Base-by-base conservation (phyloP, 768 basidiomycete genomes). In the Cystobasidiopsis lactophilus region DNA sequence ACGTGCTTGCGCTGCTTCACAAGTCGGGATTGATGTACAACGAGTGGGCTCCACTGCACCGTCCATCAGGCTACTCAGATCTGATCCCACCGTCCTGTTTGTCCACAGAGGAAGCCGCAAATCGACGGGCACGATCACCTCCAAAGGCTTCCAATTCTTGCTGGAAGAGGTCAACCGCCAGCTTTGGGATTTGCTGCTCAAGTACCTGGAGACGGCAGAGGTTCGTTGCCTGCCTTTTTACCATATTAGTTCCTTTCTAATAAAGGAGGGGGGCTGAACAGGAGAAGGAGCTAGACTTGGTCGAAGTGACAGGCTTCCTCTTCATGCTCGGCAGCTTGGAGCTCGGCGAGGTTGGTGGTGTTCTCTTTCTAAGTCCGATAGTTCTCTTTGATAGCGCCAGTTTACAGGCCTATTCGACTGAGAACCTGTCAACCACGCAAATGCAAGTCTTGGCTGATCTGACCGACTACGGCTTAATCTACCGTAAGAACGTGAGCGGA, bases 311-410 rank as follows among this genome's bases (percentile, higher is more conserved):
- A 52, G 80, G 81, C 58, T 88, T 96, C 67, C 72, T 95, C 46
- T 88, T 96, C 72, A 93, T 95, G 81, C 72, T 98, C 55, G 88
- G 88, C 1, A 93, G 84, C 3, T 88, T 89, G 78, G 85, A 93
- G 63, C 76, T 96, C 5, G 88, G 88, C 44, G 73, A 79, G 59
- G 88, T 86, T 62, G 65, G 74, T 67, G 33, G n/a, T n/a, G n/a
- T n/a, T 37, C 37, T 1, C 30, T 44, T 45, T 53, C 49, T 26
- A 35, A 53, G 47, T 50, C 23, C 41, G n/a, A 1, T 2, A 44
- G 40, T 29, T 31, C 21, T 35, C 57, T 57, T 54, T 60, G 52
- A 59, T 57, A 29, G 38, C 40, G 52, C 50, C 26, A 24, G 35
- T 41, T 38, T 4, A 21, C 60, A 93, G 85, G 86, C 85, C 66